A percentile compares a stretch with the other conserved stretches of the same genome.
phyloP scores from a whole-genome alignment of 345 rosid species.

The Salix caprea region DNA sequence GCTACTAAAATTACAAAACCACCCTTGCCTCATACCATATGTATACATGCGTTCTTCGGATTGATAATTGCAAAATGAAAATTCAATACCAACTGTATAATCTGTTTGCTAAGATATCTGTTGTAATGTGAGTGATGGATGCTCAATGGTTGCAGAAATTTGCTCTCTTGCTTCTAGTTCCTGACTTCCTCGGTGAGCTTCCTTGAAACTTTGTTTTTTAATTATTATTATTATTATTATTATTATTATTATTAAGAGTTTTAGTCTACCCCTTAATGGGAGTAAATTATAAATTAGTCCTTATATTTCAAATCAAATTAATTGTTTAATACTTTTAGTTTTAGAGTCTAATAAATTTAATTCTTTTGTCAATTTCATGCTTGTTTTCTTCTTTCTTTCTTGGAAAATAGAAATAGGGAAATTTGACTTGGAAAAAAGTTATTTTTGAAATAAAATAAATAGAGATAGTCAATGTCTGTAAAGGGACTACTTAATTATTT shows the following conservation, averaged over 20 bases:
- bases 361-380: no score
- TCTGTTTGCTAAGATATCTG: not conserved
- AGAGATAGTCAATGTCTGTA: no score
- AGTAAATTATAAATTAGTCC: no score
- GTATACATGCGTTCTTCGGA: not conserved
- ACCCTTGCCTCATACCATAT: not conserved
- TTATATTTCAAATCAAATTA: no score
- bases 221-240: not conserved
- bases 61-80: not conserved
- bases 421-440: no score
- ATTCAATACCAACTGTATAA: not conserved
- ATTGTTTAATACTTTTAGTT: no score
- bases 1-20: constrained; percentile 1
- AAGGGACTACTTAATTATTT: no score
- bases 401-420: no score
- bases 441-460: no score
- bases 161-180: not conserved
- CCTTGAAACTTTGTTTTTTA: not conserved
- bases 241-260: not conserved
- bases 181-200: not conserved
- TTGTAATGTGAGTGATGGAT: not conserved
- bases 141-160: not conserved
- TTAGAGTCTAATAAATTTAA: no score
- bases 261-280: not conserved
- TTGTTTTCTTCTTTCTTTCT: no score